Conservation (phyloP, 352 stramenopile species). For the Globisporangium alternatum region DNA sequence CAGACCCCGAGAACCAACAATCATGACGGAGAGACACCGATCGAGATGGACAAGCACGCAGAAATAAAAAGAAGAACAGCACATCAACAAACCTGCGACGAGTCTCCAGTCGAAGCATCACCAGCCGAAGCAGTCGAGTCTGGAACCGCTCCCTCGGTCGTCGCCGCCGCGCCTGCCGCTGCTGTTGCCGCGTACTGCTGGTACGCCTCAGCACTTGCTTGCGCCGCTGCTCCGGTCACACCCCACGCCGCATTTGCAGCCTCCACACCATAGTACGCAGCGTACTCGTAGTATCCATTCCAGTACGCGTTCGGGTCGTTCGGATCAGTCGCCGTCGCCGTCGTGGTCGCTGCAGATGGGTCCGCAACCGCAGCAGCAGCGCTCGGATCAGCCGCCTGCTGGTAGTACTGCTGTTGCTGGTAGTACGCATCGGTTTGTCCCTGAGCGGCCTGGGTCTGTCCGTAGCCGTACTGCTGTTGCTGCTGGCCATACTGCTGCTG, state of each 20-base stretch:
- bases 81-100: conserved; percentile 68
- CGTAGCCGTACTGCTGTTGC: conserved; percentile 39
- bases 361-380: conserved; percentile 11
- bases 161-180: conserved; percentile 18
- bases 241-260: conserved; percentile 83
- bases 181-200: conserved; percentile 67
- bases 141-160: conserved; percentile 16
- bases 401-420: conserved; percentile 80
- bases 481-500: conserved; percentile 52
- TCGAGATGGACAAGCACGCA: conserved; percentile 12
- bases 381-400: conserved; percentile 23
- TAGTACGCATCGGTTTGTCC: conserved; percentile 73
- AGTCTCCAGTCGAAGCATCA: conserved; percentile 17
- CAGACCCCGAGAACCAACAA: conserved; percentile 12
- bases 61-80: conserved; percentile 25
- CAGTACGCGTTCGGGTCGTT: conserved; percentile 89
- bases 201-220: conserved; percentile 68
- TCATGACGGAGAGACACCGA: conserved; percentile 17
- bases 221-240: conserved; percentile 68
- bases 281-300: conserved; percentile 89
- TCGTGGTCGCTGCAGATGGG: conserved; percentile 16
- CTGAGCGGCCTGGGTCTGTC: conserved; percentile 29
- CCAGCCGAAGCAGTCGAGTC: conserved; percentile 18
- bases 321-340: conserved; percentile 48
- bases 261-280: conserved; percentile 85